phyloP scores from a whole-genome alignment of 2,329 filamentous ascomycete genomes.

The Keithomyces neogunnii region DNA sequence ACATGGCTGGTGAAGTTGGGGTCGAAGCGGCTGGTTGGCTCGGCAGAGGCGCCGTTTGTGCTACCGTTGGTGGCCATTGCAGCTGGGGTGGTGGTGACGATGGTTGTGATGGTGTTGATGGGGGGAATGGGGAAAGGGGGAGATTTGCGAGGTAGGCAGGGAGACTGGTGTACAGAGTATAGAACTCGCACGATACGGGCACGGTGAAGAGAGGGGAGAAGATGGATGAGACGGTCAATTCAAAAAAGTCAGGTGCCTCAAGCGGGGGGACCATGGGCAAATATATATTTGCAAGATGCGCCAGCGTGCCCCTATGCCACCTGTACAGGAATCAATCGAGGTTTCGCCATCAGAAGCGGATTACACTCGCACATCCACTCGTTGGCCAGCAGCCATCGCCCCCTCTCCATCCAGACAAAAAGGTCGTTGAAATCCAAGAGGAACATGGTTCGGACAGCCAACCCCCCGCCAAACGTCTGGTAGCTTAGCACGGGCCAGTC shows the following conservation, averaged over 20 bases:
- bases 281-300: background rate
- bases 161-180: too few relatives aligned
- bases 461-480: background rate
- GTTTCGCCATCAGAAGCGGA: background rate
- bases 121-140: too few relatives aligned
- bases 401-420: background rate
- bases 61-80: conserved; percentile 16
- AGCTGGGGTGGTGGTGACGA: background rate
- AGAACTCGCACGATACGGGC: too few relatives aligned
- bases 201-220: too few relatives aligned
- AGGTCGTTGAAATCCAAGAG: background rate
- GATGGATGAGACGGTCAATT: background rate
- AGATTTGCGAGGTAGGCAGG: too few relatives aligned
- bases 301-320: too few relatives aligned
- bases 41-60: conserved; percentile 16
- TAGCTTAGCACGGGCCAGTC: background rate
- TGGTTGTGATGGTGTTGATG: too few relatives aligned
- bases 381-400: background rate
- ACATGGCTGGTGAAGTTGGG: conserved; percentile 69
- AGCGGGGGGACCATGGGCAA: background rate
- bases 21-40: conserved; percentile 47
- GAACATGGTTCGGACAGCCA: background rate
- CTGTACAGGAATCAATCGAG: background rate
- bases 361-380: background rate
- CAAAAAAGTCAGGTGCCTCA: background rate